Evolutionary conservation across 2,329 filamentous ascomycete species (phyloP), one percentile per base, ranked within the genome.

Genomic region (Chaetomiaceae sp.): DNA sequence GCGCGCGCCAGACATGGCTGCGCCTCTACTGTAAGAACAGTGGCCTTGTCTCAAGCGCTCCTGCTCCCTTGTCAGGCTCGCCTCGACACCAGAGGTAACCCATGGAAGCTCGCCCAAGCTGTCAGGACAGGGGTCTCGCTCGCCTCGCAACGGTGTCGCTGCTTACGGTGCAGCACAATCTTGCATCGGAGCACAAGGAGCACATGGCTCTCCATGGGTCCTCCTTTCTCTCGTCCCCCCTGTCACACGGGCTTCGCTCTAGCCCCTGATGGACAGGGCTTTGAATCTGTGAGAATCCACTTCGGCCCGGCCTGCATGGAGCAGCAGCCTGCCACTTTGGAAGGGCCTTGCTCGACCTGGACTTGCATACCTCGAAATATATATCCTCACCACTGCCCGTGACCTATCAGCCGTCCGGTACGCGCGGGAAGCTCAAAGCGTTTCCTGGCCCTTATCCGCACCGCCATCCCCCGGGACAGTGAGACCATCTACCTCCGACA

Each of bases 381-480:
- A 66, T 65, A 65, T 47, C 61, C 61, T 64, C 59, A 57, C 60
- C 59, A 63, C 51, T 25, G 40, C 59, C 57, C 53, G 48, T 51
- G 55, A 58, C 62, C 60, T 64, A 64, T 63, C 63, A 64, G 55
- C 61, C 64, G 56, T 52, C 36, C 57, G 57, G 61, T 57, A 48
- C 49, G 41, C 55, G 42, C 44, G 49, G 57, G 60, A 61, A 52
- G 33, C 51, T 61, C 61, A 61, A 64, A 58, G 58, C 60, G 52
- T 55, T 63, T 66, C 64, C 64, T 63, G 64, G 63, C 51, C 57
- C 62, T 66, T 65, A 63, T 56, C 62, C 56, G 59, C 59, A 63
- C 53, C 62, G 56, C n/a, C 53, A 59, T 60, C 59, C 64, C 65
- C 63, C 60, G 61, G 61, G 59, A 61, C 56, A 61, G 62, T 62